Evolutionary conservation across 805 yeast species (phyloP), one percentile per base, ranked within the genome.

Genomic region (Candida anglica): DNA sequence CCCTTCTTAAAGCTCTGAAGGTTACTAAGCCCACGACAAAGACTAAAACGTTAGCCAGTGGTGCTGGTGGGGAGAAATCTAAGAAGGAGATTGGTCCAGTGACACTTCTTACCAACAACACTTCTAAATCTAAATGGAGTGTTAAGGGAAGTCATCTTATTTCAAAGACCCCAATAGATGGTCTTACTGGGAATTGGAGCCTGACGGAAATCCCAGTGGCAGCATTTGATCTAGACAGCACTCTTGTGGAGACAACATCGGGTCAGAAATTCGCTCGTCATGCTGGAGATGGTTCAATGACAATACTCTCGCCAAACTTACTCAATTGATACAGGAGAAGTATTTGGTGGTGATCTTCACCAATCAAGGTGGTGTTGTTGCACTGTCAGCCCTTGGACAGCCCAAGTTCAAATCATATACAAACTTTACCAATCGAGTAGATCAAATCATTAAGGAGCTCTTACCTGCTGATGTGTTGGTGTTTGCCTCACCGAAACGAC

Each of bases 221-320:
- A 2, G 83, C 84, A 0, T 91, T 89, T 56, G 98, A 91, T 55
- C 63, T 91, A 32, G 98, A 91, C 61, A 81, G 77, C 6, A 91
- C 98, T 0, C 45, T 91, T 6, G 75, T 86, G 0, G 52, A 53
- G 11, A 79, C 96, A 0, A 80, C 75, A 49, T 71, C 85, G 0
- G 86, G 86, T 1, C 30, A 49, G 13, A 71, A 64, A 30, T 86
- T 80, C 50, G 69, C 87, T 0, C 57, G 69, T 16, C 61, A 73
- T 6, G 71, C 83, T 91, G 98, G 98, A 63, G 66, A 47, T 69
- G 80, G 58, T 67, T 63, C 38, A 57, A 52, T 19, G 41, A 42
- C 26, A 40, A 41, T 6, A 56, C 65, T 2, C 25, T 44, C 3
- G 23, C 36, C 3, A 56, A 48, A 17, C 39, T 71, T 4, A 30